Percentiles rank a stretch among this genome's conserved stretches.
Conservation (phyloP, 192 early-diverging fungal genomes). For the Lobosporangium transversale region DNA sequence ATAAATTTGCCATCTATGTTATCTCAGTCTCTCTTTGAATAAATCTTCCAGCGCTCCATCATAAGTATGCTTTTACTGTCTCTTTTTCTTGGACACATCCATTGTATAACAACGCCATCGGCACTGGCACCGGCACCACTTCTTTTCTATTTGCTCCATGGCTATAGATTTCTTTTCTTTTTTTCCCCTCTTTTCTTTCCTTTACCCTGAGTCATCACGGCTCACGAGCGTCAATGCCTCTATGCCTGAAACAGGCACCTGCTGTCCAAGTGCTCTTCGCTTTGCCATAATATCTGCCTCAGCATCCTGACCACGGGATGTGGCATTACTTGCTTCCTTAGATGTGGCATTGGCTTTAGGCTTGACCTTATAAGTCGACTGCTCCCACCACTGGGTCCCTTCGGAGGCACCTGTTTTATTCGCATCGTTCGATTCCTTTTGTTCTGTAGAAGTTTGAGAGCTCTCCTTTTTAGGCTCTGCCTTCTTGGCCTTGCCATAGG, state of each 20-base stretch:
- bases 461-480: conserved; percentile 16
- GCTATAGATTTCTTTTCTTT: no score
- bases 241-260: conserved; percentile 11
- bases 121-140: no score
- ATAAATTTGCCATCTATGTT: no score
- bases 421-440: conserved; percentile 5
- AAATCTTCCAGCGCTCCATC: no score
- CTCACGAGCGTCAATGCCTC: conserved; percentile 42
- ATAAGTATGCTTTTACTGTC: no score
- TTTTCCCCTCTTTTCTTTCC: no score
- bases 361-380: conserved; percentile 40
- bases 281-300: conserved; percentile 17
- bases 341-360: conserved; percentile 5
- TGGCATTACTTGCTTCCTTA: not conserved
- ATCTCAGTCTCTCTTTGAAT: no score
- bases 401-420: not conserved
- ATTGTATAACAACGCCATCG: no score
- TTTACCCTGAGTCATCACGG: conserved; percentile 50
- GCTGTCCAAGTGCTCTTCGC: conserved; percentile 22
- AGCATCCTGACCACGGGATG: not conserved
- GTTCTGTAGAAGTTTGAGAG: not conserved
- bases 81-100: no score
- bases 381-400: conserved; percentile 48
- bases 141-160: no score
- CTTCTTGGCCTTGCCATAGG: conserved; percentile 33